Conservation (phyloP, 352 stramenopile species). For the Globisporangium middletonii region DNA sequence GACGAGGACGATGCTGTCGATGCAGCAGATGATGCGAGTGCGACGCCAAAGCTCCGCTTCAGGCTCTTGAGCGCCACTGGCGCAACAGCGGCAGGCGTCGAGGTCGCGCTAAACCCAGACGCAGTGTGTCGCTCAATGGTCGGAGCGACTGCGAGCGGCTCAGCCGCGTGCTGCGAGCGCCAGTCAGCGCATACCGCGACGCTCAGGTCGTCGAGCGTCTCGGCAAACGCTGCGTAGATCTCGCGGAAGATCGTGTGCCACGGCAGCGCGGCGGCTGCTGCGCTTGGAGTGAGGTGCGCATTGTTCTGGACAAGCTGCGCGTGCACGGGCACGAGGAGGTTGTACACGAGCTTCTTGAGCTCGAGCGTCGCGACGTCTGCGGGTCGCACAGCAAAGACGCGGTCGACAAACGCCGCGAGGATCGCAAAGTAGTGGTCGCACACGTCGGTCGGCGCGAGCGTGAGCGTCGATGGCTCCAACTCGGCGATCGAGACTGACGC, state of each 20-base stretch:
- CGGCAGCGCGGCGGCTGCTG: constrained; percentile 21
- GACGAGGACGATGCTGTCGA: not conserved
- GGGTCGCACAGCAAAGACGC: constrained; percentile 26
- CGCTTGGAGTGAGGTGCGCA: not conserved
- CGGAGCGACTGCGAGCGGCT: not conserved
- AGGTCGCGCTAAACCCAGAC: not conserved
- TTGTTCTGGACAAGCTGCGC: constrained; percentile 19
- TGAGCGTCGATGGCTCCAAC: constrained; percentile 1
- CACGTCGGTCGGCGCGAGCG: constrained; percentile 23
- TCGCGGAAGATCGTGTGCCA: constrained; percentile 56
- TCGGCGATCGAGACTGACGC: constrained; percentile 20
- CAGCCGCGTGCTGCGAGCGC: constrained; percentile 8
- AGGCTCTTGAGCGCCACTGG: constrained; percentile 28
- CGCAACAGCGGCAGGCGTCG: constrained; percentile 9
- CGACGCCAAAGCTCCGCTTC: constrained; percentile 29
- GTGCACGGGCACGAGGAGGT: constrained; percentile 44
- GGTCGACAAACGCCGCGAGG: constrained; percentile 50
- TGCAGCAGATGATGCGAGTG: not conserved
- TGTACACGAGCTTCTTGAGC: constrained; percentile 58
- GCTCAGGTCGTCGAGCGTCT: constrained; percentile 40
- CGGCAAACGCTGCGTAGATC: constrained; percentile 57
- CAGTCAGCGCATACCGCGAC: constrained; percentile 35
- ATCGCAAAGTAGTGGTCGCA: constrained; percentile 56
- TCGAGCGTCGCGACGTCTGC: constrained; percentile 42
- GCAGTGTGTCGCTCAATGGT: not conserved